Percentiles rank a stretch among this genome's conserved stretches.
These are phyloP conservation scores for Teunomyces lycoperdinae DNA, from an alignment of 805 yeast species.

Conservation along the genomic window DNA sequence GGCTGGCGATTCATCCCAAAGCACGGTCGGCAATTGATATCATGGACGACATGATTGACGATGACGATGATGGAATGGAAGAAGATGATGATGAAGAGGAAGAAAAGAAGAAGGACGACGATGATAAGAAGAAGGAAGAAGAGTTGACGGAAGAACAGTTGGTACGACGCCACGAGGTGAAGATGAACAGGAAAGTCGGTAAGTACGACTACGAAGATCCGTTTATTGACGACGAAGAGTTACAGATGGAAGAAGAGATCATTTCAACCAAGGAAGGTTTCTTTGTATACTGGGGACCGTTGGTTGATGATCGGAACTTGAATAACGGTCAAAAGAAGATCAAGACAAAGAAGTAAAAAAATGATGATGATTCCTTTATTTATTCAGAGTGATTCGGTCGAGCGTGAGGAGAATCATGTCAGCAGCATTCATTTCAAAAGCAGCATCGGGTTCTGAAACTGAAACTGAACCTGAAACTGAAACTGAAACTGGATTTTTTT, in stretches of 20 bases:
- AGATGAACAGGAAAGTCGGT: slow-evolving; percentile 73
- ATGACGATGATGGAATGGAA: slow-evolving; percentile 45
- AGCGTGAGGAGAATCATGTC: slow-evolving; percentile 34
- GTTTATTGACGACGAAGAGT: slow-evolving; percentile 91
- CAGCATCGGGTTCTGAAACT: slow-evolving; percentile 7
- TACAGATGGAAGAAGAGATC: slow-evolving; percentile 89
- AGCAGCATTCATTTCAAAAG: slow-evolving; percentile 28
- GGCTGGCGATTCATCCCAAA: slow-evolving; percentile 65
- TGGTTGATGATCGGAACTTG: slow-evolving; percentile 51
- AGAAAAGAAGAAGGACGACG: slow-evolving; percentile 21
- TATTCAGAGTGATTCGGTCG: slow-evolving; percentile 23
- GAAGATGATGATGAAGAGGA: slow-evolving; percentile 44
- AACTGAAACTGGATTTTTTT: no score
- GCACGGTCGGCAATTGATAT: slow-evolving; percentile 56
- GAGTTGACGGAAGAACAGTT: slow-evolving; percentile 42
- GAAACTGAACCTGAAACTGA: neutral
- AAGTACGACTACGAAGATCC: slow-evolving; percentile 93
- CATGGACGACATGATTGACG: slow-evolving; percentile 49
- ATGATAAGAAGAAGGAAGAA: slow-evolving; percentile 13
- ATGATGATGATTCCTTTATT: no score
- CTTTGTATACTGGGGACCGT: slow-evolving; percentile 91
- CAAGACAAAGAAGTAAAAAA: slow-evolving; percentile 22
- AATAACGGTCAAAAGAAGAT: slow-evolving; percentile 21
- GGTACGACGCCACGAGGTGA: slow-evolving; percentile 42
- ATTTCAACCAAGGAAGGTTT: slow-evolving; percentile 93